A percentile compares a stretch with the other conserved stretches of the same genome.
Conservation (phyloP, 2,329 filamentous ascomycete species). For the Metarhizium guizhouense region DNA sequence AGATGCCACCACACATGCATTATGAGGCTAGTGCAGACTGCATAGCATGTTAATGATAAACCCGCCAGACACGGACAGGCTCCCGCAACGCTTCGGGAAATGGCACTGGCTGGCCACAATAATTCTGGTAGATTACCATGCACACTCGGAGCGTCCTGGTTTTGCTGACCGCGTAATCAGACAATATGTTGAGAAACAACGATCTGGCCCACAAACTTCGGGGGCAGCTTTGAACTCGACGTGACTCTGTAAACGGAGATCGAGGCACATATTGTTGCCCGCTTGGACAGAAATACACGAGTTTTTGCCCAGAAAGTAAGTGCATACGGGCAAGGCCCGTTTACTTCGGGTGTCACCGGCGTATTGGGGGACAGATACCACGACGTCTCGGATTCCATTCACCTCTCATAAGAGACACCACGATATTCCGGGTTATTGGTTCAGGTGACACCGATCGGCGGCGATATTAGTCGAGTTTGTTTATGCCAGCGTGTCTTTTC, state of each 20-base stretch:
- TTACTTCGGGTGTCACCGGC: no score
- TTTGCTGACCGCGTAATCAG: not conserved
- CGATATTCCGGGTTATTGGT: not conserved
- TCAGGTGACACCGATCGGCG: not conserved
- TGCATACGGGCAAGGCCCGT: no score
- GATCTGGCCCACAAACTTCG: not conserved
- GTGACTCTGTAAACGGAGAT: no score
- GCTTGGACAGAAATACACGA: not conserved
- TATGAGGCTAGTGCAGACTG: not conserved
- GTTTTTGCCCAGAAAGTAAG: no score
- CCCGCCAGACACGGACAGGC: no score
- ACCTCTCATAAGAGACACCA: not conserved
- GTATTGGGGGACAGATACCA: no score
- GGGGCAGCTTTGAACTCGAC: not conserved
- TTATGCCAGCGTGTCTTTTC: not conserved
- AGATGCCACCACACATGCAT: not conserved
- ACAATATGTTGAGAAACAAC: not conserved
- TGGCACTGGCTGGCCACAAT: no score
- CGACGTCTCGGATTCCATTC: not conserved
- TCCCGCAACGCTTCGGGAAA: no score
- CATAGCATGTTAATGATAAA: no score
- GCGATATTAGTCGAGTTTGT: no score
- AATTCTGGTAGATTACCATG: not conserved
- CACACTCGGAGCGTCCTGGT: not conserved
- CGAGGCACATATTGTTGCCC: not conserved